Evolutionary conservation across 164 flowering plant genomes (phyloP), one percentile per base, ranked within the genome.

Genomic region (Macadamia integrifolia): DNA sequence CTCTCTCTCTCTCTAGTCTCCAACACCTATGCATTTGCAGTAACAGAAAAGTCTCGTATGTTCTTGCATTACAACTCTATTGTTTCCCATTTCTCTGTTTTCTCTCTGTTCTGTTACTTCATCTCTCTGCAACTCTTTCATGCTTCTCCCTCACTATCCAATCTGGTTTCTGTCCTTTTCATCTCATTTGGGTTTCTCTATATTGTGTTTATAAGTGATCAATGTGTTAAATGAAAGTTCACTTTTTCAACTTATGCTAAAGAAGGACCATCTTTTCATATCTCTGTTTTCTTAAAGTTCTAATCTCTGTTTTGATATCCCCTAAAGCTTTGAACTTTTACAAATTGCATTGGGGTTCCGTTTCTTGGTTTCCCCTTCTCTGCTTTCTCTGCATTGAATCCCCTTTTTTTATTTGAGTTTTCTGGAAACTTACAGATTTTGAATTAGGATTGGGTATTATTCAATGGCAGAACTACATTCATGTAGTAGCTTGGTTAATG

Each of bases 401-500:
- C 15, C 15, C 23, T 23, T 23, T 23, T n/a, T 68, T 60, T 10
- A 31, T 18, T 44, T 49, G 48, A 62, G 55, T 60, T 53, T 69
- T 31, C 6, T 52, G 23, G 30, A 28, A 50, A 69, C 48, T 15
- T 55, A 17, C 62, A 30, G 12, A 57, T 55, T 56, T 56, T 43
- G 6, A 17, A 29, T 46, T 18, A 42, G 62, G 30, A 35, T 57
- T 66, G 58, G 40, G 44, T 60, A 14, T 69, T 14, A 40, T 23
- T 14, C 23, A 73, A 82, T 78, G 84, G 77, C 74, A 71, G 82
- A 84, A 72, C 75, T 74, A 58, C 83, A 79, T 53, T 71, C 85
- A 14, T 76, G 83, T 62, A 68, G 71, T 62, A 28, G 71, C 35
- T 52, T 82, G 70, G 81, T 79, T 56, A 77, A 78, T 74, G 76